Evolutionary conservation across 2,329 filamentous ascomycete species (phyloP).

Genomic region (Gremmenia infestans): DNA sequence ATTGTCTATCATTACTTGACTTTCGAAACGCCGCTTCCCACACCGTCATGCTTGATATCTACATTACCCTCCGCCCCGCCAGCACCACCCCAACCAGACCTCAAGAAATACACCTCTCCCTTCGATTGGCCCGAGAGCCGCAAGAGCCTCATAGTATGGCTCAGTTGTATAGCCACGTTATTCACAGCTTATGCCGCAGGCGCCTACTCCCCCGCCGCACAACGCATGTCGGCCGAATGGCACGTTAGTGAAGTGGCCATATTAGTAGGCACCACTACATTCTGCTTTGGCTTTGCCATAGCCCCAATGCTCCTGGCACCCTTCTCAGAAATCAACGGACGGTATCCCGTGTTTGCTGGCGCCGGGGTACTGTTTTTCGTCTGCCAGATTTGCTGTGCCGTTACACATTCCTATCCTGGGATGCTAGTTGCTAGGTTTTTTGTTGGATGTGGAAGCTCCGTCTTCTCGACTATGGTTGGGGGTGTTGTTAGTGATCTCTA

Average conservation of each 20-base stretch:
- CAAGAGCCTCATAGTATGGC: slow-evolving; percentile 65
- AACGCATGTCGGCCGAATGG: slow-evolving; percentile 62
- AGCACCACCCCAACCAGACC: slow-evolving; percentile 55
- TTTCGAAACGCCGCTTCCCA: slow-evolving; percentile 27
- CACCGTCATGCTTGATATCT: slow-evolving; percentile 17
- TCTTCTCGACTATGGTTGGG: slow-evolving; percentile 86
- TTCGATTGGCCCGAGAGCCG: slow-evolving; percentile 65
- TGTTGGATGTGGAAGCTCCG: slow-evolving; percentile 69
- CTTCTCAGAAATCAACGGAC: slow-evolving; percentile 82
- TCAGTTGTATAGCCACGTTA: slow-evolving; percentile 72
- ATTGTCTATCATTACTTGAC: slow-evolving; percentile 31
- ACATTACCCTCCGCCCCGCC: slow-evolving; percentile 1
- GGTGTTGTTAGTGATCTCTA: slow-evolving; percentile 87
- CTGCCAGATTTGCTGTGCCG: slow-evolving; percentile 68
- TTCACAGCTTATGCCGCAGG: slow-evolving; percentile 79
- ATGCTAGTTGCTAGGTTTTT: slow-evolving; percentile 75
- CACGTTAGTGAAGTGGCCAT: slow-evolving; percentile 59
- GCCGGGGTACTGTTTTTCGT: slow-evolving; percentile 68
- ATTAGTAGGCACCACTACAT: slow-evolving; percentile 73
- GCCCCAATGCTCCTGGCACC: slow-evolving; percentile 87
- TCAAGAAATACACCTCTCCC: slow-evolving; percentile 64
- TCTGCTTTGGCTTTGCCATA: slow-evolving; percentile 74
- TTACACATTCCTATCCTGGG: slow-evolving; percentile 63
- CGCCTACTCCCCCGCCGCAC: slow-evolving; percentile 66
- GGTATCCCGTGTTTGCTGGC: slow-evolving; percentile 73